Evolutionary conservation across 202 grass and related monocot species (phyloP), one percentile per base, ranked within the genome.

Genomic region (Eragrostis tef): DNA sequence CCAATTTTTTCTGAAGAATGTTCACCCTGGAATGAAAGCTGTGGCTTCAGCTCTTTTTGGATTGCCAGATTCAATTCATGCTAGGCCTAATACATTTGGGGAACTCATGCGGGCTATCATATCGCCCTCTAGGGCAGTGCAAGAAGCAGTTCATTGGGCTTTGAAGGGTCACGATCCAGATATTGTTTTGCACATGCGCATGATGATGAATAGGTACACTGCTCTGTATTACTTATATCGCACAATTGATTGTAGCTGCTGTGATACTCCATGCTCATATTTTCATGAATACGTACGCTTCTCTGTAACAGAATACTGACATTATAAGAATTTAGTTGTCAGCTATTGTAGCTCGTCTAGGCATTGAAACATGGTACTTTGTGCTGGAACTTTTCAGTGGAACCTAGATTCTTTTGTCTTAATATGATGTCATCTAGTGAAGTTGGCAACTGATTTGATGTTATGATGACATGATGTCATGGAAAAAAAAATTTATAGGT

Each of bases 1-100:
- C 48, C 94, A 94, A 59, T 94, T 98, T 53, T 98, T 98, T 86
- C 82, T 98, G 64, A 94, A 98, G 64, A 98, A 94, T 75, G 22
- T 93, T 86, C 81, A 98, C 82, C 79, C 90, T 78, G 57, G 27
- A 70, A 98, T 93, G 76, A 91, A 62, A 87, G 79, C 24, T 71
- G 82, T 82, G 1, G 94, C 94, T 52, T 84, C 72, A 31, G 70
- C 80, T 53, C 92, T 94, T 48, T 94, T 98, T 84, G 94, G 90
- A 83, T 67, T 71, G 24, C 63, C 77, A 67, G 27, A 81, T 57
- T 83, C 51, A 26, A 69, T 86, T 2, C 47, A 69, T 79, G 80
- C 85, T 9, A 93, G 90, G 34, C 94, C 92, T 75, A 98, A 98
- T 80, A 86, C 93, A 71, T 94, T 98, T 74, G 94, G 94, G 19